A percentile compares a stretch with the other conserved stretches of the same genome.
Conservation (phyloP, 139 green algal species). For the Trebouxia sp. region DNA sequence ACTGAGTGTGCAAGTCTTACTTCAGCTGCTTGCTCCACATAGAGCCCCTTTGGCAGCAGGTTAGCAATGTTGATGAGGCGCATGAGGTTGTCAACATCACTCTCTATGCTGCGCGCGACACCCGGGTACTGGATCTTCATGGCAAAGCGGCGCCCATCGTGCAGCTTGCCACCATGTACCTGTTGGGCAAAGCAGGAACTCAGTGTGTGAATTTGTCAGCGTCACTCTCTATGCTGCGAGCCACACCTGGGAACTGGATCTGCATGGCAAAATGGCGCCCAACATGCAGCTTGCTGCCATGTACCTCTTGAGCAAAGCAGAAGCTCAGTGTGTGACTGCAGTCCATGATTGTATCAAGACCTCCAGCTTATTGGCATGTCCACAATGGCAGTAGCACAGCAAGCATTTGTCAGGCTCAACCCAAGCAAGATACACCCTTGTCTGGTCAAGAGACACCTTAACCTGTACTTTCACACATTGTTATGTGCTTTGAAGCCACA, state of each 20-base stretch:
- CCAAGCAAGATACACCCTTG: background rate
- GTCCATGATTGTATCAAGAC: background rate
- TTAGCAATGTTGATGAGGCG: conserved; percentile 81
- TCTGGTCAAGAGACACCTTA: no score
- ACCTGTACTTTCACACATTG: no score
- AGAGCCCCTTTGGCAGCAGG: conserved; percentile 85
- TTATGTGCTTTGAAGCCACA: no score
- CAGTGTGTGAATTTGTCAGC: conserved; percentile 87
- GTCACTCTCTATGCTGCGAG: conserved; percentile 87
- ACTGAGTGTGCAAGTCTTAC: no score
- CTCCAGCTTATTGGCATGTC: background rate
- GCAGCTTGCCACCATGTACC: conserved; percentile 76
- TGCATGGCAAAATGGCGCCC: conserved; percentile 82
- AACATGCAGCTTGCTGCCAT: conserved; percentile 70
- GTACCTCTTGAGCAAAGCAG: conserved; percentile 67
- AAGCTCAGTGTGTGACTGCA: conserved; percentile 45
- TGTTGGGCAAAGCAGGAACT: conserved; percentile 41
- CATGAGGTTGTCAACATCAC: conserved; percentile 96
- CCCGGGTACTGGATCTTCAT: conserved; percentile 96
- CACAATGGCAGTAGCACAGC: background rate
- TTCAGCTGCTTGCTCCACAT: conserved; percentile 83
- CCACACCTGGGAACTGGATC: conserved; percentile 93
- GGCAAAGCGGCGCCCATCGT: conserved; percentile 72
- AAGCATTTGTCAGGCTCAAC: background rate
- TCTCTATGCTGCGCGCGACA: conserved; percentile 88